Evolutionary conservation across 306 rosid genomes (phyloP).

Genomic region (Arachis stenosperma): DNA sequence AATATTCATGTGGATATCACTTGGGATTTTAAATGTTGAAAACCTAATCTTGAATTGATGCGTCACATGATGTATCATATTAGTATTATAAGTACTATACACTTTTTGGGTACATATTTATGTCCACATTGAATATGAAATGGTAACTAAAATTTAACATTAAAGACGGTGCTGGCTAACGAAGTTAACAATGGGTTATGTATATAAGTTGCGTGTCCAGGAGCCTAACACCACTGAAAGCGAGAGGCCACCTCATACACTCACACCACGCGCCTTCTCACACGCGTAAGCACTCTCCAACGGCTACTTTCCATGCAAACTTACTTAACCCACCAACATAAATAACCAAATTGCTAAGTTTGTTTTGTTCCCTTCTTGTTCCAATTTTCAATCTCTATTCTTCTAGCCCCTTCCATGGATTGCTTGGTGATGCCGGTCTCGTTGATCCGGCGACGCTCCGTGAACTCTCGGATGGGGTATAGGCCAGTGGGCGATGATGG

Average conservation of each 20-base stretch:
- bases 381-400: background rate
- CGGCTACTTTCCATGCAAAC: slow-evolving; percentile 38
- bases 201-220: slow-evolving; percentile 8
- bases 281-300: slow-evolving; percentile 35
- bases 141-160: background rate
- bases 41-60: background rate
- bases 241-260: background rate
- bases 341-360: too few relatives aligned
- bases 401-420: slow-evolving; percentile 47
- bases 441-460: slow-evolving; percentile 53
- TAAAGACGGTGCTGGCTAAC: background rate
- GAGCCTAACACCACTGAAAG: background rate
- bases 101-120: background rate
- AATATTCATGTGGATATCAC: background rate
- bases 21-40: background rate
- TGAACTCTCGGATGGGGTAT: slow-evolving; percentile 55
- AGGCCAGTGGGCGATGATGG: slow-evolving; percentile 43
- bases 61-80: background rate
- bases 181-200: background rate
- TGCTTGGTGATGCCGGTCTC: slow-evolving; percentile 79
- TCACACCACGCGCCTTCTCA: slow-evolving; percentile 23
- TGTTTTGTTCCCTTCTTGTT: background rate
- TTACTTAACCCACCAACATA: background rate
- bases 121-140: background rate
- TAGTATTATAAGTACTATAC: background rate